Base-by-base conservation (phyloP, 352 stramenopile species). In the Pseudoperonospora humuli region DNA sequence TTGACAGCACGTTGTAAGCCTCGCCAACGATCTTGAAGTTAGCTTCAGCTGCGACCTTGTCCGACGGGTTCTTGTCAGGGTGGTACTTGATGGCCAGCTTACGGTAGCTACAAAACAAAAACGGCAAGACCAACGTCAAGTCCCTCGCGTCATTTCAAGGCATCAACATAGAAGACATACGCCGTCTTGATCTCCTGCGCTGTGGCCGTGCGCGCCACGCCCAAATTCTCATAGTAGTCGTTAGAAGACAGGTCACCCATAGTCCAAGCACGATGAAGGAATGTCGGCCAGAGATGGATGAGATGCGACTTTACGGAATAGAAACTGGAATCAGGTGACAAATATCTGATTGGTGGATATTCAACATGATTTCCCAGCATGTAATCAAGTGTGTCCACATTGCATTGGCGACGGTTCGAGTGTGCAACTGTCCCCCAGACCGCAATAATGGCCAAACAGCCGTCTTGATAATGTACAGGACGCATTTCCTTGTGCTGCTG, bases 21-120 rank as follows among this genome's bases (percentile, higher is more conserved):
- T 96, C 84, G 49, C 75, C 86, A 31, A 97, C 86, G 50, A 96
- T 82, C 63, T 97, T 96, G 54, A 97, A 97, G 62, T 96, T 95
- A 37, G 90, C 74, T 50, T 93, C 85, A 15, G 88, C 83, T 28
- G 81, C 57, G 36, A 86, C 49, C 55, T 89, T 88, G 45, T 90
- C 80, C 10, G 68, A 54, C 25, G 75, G 78, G 56, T 96, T 96
- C 70, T 96, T 96, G 68, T 96, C 87, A 11, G 87, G 87, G 49
- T 96, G 87, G 63, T 94, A 95, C 64, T 95, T 96, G 63, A 96
- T 88, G 34, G 87, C 86, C 20, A 96, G 54, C 56, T 95, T 95
- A 21, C 85, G 75, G 55, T 96, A 96, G 11, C 81, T 93, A 45
- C 29, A 44, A 29, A 25, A 41, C 8, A 45, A n/a, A 32, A 7